phyloP scores from a whole-genome alignment of 1,284 basidiomycete genomes.

The Phylloboletellus chloephorus region DNA sequence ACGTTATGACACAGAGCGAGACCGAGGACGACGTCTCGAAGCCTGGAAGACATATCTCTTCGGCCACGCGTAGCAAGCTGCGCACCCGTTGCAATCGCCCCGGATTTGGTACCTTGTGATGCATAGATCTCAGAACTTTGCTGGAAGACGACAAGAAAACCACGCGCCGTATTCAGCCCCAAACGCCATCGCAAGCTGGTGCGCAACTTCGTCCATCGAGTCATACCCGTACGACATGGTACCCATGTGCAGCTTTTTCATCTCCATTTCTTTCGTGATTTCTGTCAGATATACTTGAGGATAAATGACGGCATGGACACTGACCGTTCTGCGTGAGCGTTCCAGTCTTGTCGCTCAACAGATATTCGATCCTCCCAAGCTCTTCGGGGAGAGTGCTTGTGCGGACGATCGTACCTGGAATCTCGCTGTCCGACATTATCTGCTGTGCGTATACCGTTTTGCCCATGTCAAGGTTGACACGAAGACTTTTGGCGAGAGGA shows the following conservation, averaged over 20 bases:
- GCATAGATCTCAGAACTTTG: slow-evolving; percentile 2
- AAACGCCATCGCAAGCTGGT: slow-evolving; percentile 80
- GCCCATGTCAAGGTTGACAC: slow-evolving; percentile 99
- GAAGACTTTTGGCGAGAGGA: slow-evolving; percentile 53
- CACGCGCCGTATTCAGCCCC: slow-evolving; percentile 45
- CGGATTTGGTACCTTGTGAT: slow-evolving; percentile 41
- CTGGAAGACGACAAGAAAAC: neutral
- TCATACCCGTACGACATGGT: slow-evolving; percentile 96
- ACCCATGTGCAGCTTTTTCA: slow-evolving; percentile 98
- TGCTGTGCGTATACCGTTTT: slow-evolving; percentile 97
- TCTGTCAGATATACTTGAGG: neutral
- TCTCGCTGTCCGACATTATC: slow-evolving; percentile 91
- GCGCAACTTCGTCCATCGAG: slow-evolving; percentile 96
- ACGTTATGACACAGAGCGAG: slow-evolving; percentile 97
- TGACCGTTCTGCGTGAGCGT: slow-evolving; percentile 95
- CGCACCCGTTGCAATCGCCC: slow-evolving; percentile 63
- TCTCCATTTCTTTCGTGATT: slow-evolving; percentile 82
- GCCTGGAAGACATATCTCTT: slow-evolving; percentile 90
- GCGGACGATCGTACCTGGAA: slow-evolving; percentile 92
- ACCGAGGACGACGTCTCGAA: slow-evolving; percentile 92
- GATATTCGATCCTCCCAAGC: slow-evolving; percentile 92
- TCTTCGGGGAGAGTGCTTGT: slow-evolving; percentile 98
- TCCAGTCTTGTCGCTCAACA: slow-evolving; percentile 96
- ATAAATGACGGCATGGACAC: slow-evolving; percentile 18
- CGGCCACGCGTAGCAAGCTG: slow-evolving; percentile 80